These are phyloP conservation scores for Kodamaea leandrae DNA, from an alignment of 805 yeast genomes.

Conservation along the genomic window DNA sequence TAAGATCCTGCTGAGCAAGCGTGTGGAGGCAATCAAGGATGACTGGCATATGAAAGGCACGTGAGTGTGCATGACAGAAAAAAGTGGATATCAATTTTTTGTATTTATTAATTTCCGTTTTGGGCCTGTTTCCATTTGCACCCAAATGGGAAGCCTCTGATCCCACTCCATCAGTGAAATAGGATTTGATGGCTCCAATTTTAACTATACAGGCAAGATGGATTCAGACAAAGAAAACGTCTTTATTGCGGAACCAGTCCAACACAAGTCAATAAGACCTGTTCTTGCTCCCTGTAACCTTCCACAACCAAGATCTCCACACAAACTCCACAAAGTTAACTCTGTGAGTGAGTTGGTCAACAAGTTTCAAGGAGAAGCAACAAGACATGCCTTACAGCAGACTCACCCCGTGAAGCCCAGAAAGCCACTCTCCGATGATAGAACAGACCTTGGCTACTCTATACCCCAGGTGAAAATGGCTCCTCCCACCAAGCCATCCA, in stretches of 20 bases:
- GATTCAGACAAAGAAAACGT: conserved; percentile 6
- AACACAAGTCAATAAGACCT: neutral
- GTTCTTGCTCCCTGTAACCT: conserved; percentile 1
- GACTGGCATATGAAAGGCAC: conserved; percentile 7
- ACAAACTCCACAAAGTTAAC: conserved; percentile 5
- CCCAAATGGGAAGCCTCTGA: conserved; percentile 3
- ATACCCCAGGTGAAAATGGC: no score
- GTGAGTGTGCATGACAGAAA: neutral
- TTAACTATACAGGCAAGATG: conserved; percentile 1
- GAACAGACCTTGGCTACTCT: no score
- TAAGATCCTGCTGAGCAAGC: neutral
- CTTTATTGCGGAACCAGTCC: neutral
- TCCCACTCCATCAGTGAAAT: neutral
- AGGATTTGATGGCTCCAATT: neutral
- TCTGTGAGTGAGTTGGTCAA: conserved; percentile 10
- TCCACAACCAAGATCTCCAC: neutral
- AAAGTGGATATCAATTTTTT: neutral
- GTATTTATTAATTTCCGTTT: conserved; percentile 1
- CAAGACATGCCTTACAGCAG: conserved; percentile 1
- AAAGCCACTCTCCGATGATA: no score
- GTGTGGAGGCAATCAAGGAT: neutral
- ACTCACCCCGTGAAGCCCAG: neutral
- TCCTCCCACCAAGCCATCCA: no score
- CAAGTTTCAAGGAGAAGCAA: conserved; percentile 5
- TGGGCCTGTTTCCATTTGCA: conserved; percentile 3